Evolutionary conservation across 1,284 basidiomycete genomes (phyloP).

Genomic region (Ustanciosporium gigantosporum): DNA sequence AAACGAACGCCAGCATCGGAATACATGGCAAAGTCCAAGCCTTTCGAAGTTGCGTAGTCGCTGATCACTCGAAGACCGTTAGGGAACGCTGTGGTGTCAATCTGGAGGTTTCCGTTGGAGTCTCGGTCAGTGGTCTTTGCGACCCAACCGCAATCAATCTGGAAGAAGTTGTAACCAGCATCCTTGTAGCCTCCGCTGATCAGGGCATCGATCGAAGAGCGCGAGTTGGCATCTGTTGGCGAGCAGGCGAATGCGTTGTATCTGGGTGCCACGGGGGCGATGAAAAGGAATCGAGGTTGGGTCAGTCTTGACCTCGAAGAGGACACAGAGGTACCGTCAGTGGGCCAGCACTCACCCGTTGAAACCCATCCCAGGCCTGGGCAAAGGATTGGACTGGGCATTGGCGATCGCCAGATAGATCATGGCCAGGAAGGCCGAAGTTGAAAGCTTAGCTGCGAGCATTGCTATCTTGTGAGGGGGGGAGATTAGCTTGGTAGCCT

Average conservation of each 20-base stretch:
- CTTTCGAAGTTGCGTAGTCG: slow-evolving; percentile 63
- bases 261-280: no score
- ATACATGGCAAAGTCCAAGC: slow-evolving; percentile 66
- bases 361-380: no score
- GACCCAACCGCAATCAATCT: slow-evolving; percentile 62
- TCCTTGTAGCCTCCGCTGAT: slow-evolving; percentile 54
- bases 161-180: slow-evolving; percentile 40
- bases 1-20: slow-evolving; percentile 64
- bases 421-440: no score
- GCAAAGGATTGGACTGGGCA: no score
- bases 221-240: slow-evolving; percentile 48
- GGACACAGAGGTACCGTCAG: no score
- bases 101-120: slow-evolving; percentile 62
- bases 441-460: no score
- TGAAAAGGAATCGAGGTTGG: no score
- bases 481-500: no score
- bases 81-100: slow-evolving; percentile 64
- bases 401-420: no score
- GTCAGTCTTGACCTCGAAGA: no score
- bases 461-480: no score
- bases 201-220: slow-evolving; percentile 55
- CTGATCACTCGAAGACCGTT: slow-evolving; percentile 64
- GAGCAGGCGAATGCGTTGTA: slow-evolving; percentile 59
- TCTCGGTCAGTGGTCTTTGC: slow-evolving; percentile 59
- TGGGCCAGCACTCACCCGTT: no score